Percentiles rank a stretch among this genome's conserved stretches.
Conservation (phyloP, 495 filamentous ascomycete species). For the Talaromyces borbonicus region DNA sequence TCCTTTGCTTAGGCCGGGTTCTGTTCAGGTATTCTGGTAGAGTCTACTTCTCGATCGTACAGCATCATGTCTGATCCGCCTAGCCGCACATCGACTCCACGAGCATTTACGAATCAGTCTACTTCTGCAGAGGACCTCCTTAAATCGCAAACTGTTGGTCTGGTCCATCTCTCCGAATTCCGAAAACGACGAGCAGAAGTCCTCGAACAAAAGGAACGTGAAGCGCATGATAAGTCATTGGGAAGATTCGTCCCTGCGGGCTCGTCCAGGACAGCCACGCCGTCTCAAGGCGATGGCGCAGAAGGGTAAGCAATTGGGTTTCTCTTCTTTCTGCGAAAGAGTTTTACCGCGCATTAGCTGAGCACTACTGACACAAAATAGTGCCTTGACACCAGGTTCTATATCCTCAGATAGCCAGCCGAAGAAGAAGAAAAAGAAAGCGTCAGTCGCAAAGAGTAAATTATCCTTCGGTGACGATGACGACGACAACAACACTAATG, state of each 20-base stretch:
- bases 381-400: slow-evolving; percentile 29
- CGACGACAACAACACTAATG: slow-evolving; percentile 42
- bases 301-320: slow-evolving; percentile 49
- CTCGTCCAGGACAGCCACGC: slow-evolving; percentile 42
- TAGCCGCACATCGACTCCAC: slow-evolving; percentile 29
- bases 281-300: slow-evolving; percentile 40
- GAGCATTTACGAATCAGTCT: slow-evolving; percentile 64
- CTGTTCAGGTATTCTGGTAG: too few relatives aligned
- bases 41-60: background rate
- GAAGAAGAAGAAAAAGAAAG: slow-evolving; percentile 60
- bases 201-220: slow-evolving; percentile 79
- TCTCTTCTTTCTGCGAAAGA: slow-evolving; percentile 8
- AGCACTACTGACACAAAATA: slow-evolving; percentile 32
- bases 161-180: slow-evolving; percentile 88
- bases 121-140: slow-evolving; percentile 83
- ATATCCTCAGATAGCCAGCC: slow-evolving; percentile 27
- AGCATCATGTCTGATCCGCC: slow-evolving; percentile 18
- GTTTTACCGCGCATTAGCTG: slow-evolving; percentile 2
- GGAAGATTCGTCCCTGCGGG: slow-evolving; percentile 40
- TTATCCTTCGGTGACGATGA: slow-evolving; percentile 60
- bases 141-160: slow-evolving; percentile 83
- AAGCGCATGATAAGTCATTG: slow-evolving; percentile 55
- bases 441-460: slow-evolving; percentile 50
- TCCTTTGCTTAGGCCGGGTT: too few relatives aligned
- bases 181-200: slow-evolving; percentile 94